Evolutionary conservation across 495 filamentous ascomycete species (phyloP).

Genomic region (Achaetomiella virescens): DNA sequence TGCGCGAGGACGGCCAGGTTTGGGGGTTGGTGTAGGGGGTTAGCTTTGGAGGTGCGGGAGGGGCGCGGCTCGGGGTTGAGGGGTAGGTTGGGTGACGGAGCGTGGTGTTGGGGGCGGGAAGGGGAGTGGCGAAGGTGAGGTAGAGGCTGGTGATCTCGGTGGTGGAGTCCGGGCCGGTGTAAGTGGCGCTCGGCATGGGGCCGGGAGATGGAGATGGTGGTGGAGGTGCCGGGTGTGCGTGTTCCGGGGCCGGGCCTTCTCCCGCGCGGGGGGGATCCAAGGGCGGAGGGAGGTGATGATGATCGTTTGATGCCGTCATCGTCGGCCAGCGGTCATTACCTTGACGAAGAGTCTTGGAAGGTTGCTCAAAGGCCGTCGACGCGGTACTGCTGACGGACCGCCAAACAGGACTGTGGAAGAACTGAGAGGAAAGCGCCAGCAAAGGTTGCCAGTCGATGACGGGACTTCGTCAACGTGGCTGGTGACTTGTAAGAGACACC

Average conservation of each 20-base stretch:
- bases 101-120: slow-evolving; percentile 53
- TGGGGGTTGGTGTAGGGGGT: slow-evolving; percentile 63
- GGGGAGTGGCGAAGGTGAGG: slow-evolving; percentile 62
- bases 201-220: not conserved
- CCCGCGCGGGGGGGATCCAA: not conserved
- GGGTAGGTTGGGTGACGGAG: slow-evolving; percentile 22
- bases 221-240: not conserved
- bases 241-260: not conserved
- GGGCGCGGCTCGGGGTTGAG: not conserved
- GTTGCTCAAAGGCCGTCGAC: no score
- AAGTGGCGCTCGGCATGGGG: not conserved
- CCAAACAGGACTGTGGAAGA: no score
- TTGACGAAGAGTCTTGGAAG: no score
- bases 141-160: slow-evolving; percentile 58
- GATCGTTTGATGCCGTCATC: no score
- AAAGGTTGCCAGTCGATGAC: no score
- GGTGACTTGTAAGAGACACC: no score
- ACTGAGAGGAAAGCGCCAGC: no score
- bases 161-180: not conserved
- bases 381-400: no score
- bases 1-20: slow-evolving; percentile 63
- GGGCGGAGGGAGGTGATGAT: not conserved
- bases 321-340: no score
- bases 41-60: slow-evolving; percentile 59
- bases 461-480: no score